These are phyloP conservation scores for Suillus plorans DNA, from an alignment of 768 basidiomycete genomes.

Conservation along the genomic window DNA sequence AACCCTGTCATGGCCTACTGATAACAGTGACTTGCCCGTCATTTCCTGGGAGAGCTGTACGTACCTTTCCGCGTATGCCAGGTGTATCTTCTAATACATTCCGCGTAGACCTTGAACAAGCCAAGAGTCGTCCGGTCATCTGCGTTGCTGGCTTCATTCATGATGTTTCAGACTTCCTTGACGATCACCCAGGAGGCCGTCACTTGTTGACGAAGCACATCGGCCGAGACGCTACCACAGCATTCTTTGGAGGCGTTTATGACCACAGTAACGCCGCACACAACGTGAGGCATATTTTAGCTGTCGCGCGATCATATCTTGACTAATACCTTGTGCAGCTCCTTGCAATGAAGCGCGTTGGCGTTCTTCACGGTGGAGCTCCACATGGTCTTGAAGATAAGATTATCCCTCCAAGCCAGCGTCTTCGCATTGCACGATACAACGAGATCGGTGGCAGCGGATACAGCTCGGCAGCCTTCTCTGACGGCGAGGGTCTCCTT, in stretches of 20 bases:
- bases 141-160: conserved; percentile 93
- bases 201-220: conserved; percentile 82
- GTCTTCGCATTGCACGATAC: conserved; percentile 67
- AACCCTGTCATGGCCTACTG: conserved; percentile 74
- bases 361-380: conserved; percentile 50
- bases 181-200: conserved; percentile 90
- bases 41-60: conserved; percentile 85
- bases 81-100: conserved; percentile 2
- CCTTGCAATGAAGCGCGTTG: conserved; percentile 55
- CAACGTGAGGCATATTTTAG: conserved; percentile 48
- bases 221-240: conserved; percentile 89
- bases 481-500: conserved; percentile 55
- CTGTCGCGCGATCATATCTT: not conserved
- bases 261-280: conserved; percentile 89
- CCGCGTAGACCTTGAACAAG: conserved; percentile 70
- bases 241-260: conserved; percentile 92
- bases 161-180: conserved; percentile 79
- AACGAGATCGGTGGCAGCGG: conserved; percentile 51
- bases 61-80: conserved; percentile 14
- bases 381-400: conserved; percentile 61
- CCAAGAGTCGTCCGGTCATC: conserved; percentile 75
- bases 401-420: conserved; percentile 69
- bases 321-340: conserved; percentile 15
- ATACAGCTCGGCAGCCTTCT: conserved; percentile 54
- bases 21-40: conserved; percentile 73